phyloP scores from a whole-genome alignment of 257 asterid species.

The Petunia secreta region DNA sequence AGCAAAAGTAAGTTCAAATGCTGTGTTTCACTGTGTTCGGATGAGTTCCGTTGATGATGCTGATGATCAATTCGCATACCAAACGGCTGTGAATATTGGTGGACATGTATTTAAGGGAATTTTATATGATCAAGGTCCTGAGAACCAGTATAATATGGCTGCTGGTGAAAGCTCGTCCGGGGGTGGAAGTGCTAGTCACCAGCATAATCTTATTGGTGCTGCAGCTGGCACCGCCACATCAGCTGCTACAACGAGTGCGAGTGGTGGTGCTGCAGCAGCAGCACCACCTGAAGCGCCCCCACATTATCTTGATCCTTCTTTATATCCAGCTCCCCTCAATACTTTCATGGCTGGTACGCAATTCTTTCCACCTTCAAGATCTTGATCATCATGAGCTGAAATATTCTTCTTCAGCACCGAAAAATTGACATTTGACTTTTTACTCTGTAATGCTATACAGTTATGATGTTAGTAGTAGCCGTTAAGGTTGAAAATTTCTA shows the following conservation, averaged over 20 bases:
- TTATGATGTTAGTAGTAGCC: slow-evolving; percentile 14
- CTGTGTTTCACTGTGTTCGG: slow-evolving; percentile 80
- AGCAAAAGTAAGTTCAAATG: slow-evolving; percentile 70
- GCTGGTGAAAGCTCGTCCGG: slow-evolving; percentile 75
- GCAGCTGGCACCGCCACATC: slow-evolving; percentile 43
- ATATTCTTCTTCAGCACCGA: slow-evolving; percentile 10
- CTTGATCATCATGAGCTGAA: slow-evolving; percentile 42
- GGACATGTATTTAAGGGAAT: slow-evolving; percentile 95
- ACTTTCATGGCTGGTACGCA: slow-evolving; percentile 92
- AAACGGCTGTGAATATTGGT: slow-evolving; percentile 84
- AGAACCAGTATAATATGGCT: slow-evolving; percentile 65
- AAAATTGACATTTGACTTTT: slow-evolving; percentile 17
- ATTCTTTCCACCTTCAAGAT: slow-evolving; percentile 95
- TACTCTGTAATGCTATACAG: slow-evolving; percentile 16
- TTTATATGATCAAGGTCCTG: slow-evolving; percentile 86
- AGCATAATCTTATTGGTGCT: slow-evolving; percentile 54
- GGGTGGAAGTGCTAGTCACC: slow-evolving; percentile 75
- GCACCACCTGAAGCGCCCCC: slow-evolving; percentile 27
- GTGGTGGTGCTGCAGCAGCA: slow-evolving; percentile 32
- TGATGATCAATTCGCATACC: slow-evolving; percentile 82
- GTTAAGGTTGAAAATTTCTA: neutral
- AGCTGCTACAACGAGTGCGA: slow-evolving; percentile 37
- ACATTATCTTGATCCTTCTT: slow-evolving; percentile 58
- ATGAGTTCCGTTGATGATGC: slow-evolving; percentile 76
- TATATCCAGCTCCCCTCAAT: slow-evolving; percentile 68